A percentile compares a stretch with the other conserved stretches of the same genome.
Conservation (phyloP, 805 yeast species). For the Saccharomycopsis lassenensis region DNA sequence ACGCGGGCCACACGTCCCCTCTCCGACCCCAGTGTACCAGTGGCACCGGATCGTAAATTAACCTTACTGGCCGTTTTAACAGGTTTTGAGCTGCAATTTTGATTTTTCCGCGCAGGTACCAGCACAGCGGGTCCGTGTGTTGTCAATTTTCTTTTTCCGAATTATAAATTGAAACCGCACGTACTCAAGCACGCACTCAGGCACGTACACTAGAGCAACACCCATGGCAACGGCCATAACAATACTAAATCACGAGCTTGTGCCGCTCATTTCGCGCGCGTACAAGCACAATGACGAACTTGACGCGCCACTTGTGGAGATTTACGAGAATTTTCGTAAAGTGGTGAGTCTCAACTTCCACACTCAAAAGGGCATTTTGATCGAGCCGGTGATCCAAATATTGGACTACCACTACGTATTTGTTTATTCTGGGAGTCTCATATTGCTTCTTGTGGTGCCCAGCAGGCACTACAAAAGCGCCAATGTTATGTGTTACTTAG, state of each 20-base stretch:
- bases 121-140: too few species aligned
- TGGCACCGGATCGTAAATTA: too few species aligned
- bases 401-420: slow-evolving; percentile 13
- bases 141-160: too few species aligned
- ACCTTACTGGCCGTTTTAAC: too few species aligned
- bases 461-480: slow-evolving; percentile 21
- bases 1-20: too few species aligned
- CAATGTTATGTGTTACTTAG: slow-evolving; percentile 46
- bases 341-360: slow-evolving; percentile 4
- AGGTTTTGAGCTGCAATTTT: too few species aligned
- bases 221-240: slow-evolving; percentile 17
- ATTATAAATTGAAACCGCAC: too few species aligned
- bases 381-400: slow-evolving; percentile 12
- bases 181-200: too few species aligned
- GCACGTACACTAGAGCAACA: too few species aligned
- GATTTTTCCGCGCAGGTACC: too few species aligned
- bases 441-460: slow-evolving; percentile 10
- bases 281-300: slow-evolving; percentile 11
- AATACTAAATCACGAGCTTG: slow-evolving; percentile 15
- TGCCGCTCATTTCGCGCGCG: slow-evolving; percentile 13
- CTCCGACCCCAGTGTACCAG: too few species aligned
- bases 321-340: slow-evolving; percentile 8
- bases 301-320: slow-evolving; percentile 13
- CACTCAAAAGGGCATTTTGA: too few species aligned
- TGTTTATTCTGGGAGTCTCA: slow-evolving; percentile 8